phyloP scores from a whole-genome alignment of 2,329 filamentous ascomycete species.

The Paramyrothecium roridum region DNA sequence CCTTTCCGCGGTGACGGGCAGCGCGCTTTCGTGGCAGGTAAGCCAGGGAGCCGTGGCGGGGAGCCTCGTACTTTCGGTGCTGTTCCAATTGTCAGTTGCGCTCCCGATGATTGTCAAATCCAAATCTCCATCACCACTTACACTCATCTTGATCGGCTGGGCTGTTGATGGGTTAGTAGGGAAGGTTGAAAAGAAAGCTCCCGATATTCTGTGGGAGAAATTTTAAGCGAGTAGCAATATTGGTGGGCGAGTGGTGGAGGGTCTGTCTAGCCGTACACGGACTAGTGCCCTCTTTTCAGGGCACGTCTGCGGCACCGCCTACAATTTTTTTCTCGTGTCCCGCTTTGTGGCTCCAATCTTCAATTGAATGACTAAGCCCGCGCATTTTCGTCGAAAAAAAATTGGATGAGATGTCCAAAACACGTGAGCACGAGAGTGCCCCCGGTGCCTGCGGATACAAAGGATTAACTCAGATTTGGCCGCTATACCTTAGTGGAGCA shows the following conservation, averaged over 20 bases:
- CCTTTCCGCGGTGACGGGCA: constrained; percentile 91
- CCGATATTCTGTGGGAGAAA: constrained; percentile 32
- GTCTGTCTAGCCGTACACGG: not conserved
- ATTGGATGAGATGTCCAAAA: no score
- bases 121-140: constrained; percentile 22
- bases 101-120: constrained; percentile 20
- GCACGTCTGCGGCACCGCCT: no score
- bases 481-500: no score
- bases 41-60: constrained; percentile 90
- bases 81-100: constrained; percentile 20
- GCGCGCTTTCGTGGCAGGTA: constrained; percentile 90
- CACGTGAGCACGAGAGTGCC: no score
- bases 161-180: constrained; percentile 34
- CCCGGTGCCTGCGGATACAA: no score
- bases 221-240: constrained; percentile 30
- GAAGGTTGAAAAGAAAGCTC: constrained; percentile 27
- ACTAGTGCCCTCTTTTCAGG: no score
- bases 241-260: constrained; percentile 12
- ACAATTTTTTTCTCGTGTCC: no score
- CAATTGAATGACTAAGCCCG: no score
- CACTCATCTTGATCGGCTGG: constrained; percentile 38
- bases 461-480: no score
- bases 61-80: constrained; percentile 71
- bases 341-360: no score
- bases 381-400: no score